Evolutionary conservation across 192 early-diverging fungal genomes (phyloP), one percentile per base, ranked within the genome.

Genomic region (Mortierella hygrophila): DNA sequence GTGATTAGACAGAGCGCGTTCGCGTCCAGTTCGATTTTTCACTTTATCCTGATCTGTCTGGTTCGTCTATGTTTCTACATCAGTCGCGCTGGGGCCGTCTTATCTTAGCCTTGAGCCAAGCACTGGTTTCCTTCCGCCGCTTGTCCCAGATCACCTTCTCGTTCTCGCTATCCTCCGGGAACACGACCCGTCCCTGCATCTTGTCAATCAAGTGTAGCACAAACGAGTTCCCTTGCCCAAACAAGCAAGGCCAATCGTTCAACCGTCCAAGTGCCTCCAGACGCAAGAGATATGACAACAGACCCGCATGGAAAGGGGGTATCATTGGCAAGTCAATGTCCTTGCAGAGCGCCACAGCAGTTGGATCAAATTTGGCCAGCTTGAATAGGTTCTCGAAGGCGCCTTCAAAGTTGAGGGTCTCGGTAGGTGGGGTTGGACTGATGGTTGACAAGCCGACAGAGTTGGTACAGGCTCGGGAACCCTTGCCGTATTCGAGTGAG

Each of bases 101-200:
- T 42, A 40, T 9, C 57, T 11, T 74, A 32, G 44, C 1, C 60
- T 76, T 71, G 7, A 80, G 3, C 84, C 84, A 86, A 7, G 65
- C 52, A 4, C 20, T 68, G 0, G 76, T 78, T 52, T 86, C 84
- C 29, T 46, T 75, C 16, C 76, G 54, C 1, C 84, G 78, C 13
- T 73, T 35, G 7, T 86, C 75, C 84, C 84, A 86, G 11, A 86
- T 72, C 18, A 75, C 60, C 35, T n/a, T 76, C 38, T 86, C 84
- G 10, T 77, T 80, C 44, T 54, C 52, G n/a, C 63, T 86, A 13
- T 69, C 68, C 5, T 65, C 11, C 23, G 70, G 55, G n/a, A 70
- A 72, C 55, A 63, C 52, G 29, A 29, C 35, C 18, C 29, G 68
- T 4, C 60, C 60, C 10, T 57, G 9, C 79, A 86, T 81, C 79